Percentiles rank a stretch among this genome's conserved stretches.
Evolutionary conservation across 306 rosid species (phyloP).

Genomic region (Acmispon strigosus): DNA sequence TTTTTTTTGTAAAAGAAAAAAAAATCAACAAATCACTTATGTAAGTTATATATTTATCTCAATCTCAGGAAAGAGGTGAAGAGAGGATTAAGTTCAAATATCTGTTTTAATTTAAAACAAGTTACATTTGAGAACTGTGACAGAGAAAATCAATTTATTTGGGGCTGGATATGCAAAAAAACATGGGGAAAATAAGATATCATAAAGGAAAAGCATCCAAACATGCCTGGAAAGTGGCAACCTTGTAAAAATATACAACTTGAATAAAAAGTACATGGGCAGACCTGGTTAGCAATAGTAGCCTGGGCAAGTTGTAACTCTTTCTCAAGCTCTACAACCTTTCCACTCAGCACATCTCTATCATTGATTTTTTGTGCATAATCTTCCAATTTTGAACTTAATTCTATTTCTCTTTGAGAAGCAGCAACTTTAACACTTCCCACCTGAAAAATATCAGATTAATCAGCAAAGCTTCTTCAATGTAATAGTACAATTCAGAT

Average conservation of each 20-base stretch:
- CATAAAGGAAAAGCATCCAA: too few relatives aligned
- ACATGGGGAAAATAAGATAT: too few relatives aligned
- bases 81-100: too few relatives aligned
- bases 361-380: conserved; percentile 41
- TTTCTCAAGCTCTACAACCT: conserved; percentile 54
- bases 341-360: conserved; percentile 48
- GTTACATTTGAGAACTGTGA: too few relatives aligned
- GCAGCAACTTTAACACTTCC: conserved; percentile 49
- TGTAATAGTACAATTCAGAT: background rate
- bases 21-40: background rate
- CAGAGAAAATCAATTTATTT: too few relatives aligned
- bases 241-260: background rate
- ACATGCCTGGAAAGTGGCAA: background rate
- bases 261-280: background rate
- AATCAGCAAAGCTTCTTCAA: conserved; percentile 9
- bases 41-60: background rate
- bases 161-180: too few relatives aligned
- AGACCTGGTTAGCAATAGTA: conserved; percentile 53
- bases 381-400: conserved; percentile 58
- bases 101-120: too few relatives aligned
- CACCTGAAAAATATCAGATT: conserved; percentile 38
- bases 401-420: conserved; percentile 54
- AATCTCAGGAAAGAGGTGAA: background rate
- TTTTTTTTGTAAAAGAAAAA: background rate
- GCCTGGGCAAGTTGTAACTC: conserved; percentile 56